Percentiles rank a stretch among this genome's conserved stretches.
Conservation (phyloP, 1,284 basidiomycete species). For the Uromyces viciae-fabae region DNA sequence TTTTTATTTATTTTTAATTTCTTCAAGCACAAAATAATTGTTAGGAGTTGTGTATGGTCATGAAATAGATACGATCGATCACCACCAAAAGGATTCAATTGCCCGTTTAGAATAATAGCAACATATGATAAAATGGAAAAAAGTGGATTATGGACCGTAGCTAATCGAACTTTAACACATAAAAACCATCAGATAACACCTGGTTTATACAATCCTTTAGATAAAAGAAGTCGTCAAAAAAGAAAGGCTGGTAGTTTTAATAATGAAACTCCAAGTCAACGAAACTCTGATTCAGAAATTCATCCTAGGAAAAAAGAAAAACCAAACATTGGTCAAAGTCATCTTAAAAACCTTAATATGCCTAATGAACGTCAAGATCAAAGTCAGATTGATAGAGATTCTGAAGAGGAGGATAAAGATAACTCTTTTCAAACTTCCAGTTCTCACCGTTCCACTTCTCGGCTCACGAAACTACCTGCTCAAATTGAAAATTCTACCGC, state of each 20-base stretch:
- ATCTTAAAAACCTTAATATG: too few species aligned
- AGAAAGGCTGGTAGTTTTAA: neutral
- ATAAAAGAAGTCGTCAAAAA: constrained; percentile 11
- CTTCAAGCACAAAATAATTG: neutral
- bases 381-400: neutral
- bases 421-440: neutral
- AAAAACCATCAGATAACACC: constrained; percentile 18
- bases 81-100: constrained; percentile 28
- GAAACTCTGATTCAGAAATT: neutral
- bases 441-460: neutral
- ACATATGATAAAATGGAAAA: neutral
- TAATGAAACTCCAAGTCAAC: neutral
- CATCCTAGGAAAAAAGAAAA: neutral
- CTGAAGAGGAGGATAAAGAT: neutral
- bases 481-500: neutral
- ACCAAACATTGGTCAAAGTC: neutral
- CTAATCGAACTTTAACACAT: constrained; percentile 1
- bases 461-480: neutral
- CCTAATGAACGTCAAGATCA: neutral
- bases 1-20: neutral
- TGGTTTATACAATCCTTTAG: constrained; percentile 10
- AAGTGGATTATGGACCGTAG: constrained; percentile 3
- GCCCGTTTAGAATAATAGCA: constrained; percentile 26
- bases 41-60: neutral
- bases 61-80: constrained; percentile 24